These are phyloP conservation scores for Taphrina communis DNA, from an alignment of 1,139 yeast species.

Conservation along the genomic window DNA sequence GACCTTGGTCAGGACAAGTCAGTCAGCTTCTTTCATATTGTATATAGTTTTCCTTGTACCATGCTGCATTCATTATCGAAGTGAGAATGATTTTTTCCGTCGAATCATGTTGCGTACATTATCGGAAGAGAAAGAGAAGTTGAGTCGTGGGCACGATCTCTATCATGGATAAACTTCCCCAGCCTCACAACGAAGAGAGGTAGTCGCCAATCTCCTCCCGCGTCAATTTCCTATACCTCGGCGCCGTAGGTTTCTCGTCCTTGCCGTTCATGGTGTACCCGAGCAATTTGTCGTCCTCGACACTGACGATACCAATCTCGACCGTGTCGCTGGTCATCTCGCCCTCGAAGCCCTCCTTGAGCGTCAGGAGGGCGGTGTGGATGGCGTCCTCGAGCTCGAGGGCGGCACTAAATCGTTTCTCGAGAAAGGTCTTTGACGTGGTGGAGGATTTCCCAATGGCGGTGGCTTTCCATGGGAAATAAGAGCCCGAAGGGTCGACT, in stretches of 20 bases:
- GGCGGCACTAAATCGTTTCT: conserved; percentile 97
- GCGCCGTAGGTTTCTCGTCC: conserved; percentile 75
- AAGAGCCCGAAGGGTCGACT: conserved; percentile 97
- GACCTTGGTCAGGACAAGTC: too few relatives aligned
- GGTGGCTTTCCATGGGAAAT: conserved; percentile 99
- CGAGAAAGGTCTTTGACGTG: conserved; percentile 94
- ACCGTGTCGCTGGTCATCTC: conserved; percentile 96
- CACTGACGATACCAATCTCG: conserved; percentile 76
- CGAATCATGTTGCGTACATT: too few relatives aligned
- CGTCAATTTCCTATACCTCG: conserved; percentile 81
- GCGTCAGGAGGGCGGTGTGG: conserved; percentile 89
- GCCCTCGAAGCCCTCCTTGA: conserved; percentile 97
- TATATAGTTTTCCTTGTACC: too few relatives aligned
- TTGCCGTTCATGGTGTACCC: conserved; percentile 55
- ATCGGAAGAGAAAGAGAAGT: too few relatives aligned
- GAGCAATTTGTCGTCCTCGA: conserved; percentile 16
- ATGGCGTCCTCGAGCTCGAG: conserved; percentile 97
- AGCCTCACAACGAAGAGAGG: conserved; percentile 52
- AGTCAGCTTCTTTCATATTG: too few relatives aligned
- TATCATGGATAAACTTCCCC: neutral
- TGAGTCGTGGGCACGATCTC: neutral
- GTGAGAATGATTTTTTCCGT: too few relatives aligned
- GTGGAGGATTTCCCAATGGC: conserved; percentile 96
- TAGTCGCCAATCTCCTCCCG: conserved; percentile 95
- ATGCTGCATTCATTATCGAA: too few relatives aligned